A percentile compares a stretch with the other conserved stretches of the same genome.
These are phyloP conservation scores for Naematelia aurantialba DNA, from an alignment of 768 basidiomycete genomes.

Conservation along the genomic window DNA sequence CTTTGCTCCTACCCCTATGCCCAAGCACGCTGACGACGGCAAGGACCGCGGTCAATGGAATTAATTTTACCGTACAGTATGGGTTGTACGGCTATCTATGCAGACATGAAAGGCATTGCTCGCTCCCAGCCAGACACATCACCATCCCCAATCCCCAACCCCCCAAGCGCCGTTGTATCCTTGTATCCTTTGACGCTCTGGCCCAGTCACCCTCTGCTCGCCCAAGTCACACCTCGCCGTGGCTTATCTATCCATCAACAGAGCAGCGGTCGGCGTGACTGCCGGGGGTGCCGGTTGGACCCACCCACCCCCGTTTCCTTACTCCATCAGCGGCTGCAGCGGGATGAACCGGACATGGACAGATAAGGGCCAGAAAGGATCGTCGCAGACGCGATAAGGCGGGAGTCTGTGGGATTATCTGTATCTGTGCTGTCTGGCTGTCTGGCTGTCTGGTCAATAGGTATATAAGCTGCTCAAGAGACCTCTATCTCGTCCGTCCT, in stretches of 20 bases:
- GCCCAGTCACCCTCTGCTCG: not conserved
- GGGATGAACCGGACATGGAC: too few species aligned
- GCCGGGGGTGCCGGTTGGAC: not conserved
- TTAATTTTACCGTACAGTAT: not conserved
- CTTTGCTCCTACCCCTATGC: not conserved
- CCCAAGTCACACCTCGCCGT: too few species aligned
- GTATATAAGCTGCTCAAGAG: too few species aligned
- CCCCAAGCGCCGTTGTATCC: too few species aligned
- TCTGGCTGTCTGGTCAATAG: too few species aligned
- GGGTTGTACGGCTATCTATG: not conserved
- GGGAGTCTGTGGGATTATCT: too few species aligned
- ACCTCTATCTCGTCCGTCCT: too few species aligned
- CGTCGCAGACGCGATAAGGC: not conserved
- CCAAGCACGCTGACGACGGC: not conserved
- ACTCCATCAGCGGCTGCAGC: too few species aligned
- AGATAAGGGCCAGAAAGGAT: not conserved
- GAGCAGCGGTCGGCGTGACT: not conserved
- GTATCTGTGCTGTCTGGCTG: too few species aligned
- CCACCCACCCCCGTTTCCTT: not conserved
- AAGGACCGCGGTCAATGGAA: slow-evolving; percentile 21
- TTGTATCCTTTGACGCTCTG: too few species aligned
- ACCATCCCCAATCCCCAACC: too few species aligned
- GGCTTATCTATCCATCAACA: not conserved
- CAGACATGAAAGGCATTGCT: not conserved
- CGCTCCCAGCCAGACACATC: too few species aligned